Evolutionary conservation across 805 yeast species (phyloP).

Genomic region (Schwanniomyces occidentalis): DNA sequence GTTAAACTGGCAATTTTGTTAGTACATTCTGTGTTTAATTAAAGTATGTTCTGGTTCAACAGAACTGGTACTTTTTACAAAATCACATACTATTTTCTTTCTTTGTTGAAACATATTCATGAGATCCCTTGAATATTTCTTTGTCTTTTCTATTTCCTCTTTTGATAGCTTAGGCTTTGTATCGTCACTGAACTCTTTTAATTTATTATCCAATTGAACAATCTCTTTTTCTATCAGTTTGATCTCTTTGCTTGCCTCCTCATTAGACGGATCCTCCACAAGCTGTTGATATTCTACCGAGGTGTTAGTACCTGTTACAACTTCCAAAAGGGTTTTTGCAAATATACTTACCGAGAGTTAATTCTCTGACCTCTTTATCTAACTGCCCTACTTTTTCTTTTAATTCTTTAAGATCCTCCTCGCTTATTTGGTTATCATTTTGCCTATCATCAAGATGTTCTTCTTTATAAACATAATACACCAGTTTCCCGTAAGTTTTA

Average conservation of each 20-base stretch:
- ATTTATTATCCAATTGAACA: slow-evolving; percentile 1
- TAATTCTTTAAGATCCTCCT: slow-evolving; percentile 6
- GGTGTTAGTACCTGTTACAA: slow-evolving; percentile 3
- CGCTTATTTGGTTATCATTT: not conserved
- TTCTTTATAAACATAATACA: slow-evolving; percentile 44
- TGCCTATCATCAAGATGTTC: slow-evolving; percentile 9
- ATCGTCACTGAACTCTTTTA: not conserved
- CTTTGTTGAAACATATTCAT: slow-evolving; percentile 6
- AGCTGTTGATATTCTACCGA: slow-evolving; percentile 3
- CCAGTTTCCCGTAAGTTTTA: slow-evolving; percentile 46
- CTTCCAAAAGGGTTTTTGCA: not conserved
- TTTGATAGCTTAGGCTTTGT: not conserved
- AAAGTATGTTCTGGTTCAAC: too few relatives aligned
- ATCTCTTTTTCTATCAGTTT: slow-evolving; percentile 2
- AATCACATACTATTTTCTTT: slow-evolving; percentile 9
- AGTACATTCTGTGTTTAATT: too few relatives aligned
- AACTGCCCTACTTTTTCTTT: not conserved
- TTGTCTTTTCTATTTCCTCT: slow-evolving; percentile 1
- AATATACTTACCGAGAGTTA: slow-evolving; percentile 4
- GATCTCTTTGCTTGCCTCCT: slow-evolving; percentile 5
- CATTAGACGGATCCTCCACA: slow-evolving; percentile 4
- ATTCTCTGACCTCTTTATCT: not conserved
- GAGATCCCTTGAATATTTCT: slow-evolving; percentile 1
- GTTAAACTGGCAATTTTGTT: slow-evolving; percentile 3
- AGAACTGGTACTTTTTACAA: not conserved